Base-by-base conservation (phyloP, 1,139 yeast genomes). In the Geotrichum carabidarum region DNA sequence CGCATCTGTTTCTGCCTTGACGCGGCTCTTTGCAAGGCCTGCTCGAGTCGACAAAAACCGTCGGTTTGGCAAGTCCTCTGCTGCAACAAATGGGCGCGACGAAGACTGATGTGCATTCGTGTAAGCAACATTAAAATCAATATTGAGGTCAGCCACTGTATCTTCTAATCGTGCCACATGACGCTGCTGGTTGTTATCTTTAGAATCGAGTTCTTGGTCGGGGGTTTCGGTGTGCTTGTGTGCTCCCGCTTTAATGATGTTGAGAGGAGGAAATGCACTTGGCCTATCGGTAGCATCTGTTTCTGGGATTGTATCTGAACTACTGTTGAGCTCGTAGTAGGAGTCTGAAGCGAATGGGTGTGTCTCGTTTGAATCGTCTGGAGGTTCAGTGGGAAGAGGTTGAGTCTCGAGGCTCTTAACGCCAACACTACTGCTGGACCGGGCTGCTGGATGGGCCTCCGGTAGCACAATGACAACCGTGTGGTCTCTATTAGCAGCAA, bases 251-350 rank as follows among this genome's bases (percentile, higher is more conserved):
- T 36, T 45, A 27, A 46, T 41, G 14, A 37, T 22, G 12, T 37
- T 38, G 8, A 51, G 27, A 7, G 48, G 54, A 9, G 51, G 54
- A 15, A 46, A 46, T 8, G 48, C 46, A 6, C 38, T n/a, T 1
- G 48, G 48, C n/a, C n/a, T 41, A 9, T 46, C 54, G 7, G 40
- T 37, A 7, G 47, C 8, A 8, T 47, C 50, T 2, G 40, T 49
- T 17, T 51, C 54, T 8, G 50, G 46, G 32, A 51, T 35, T 6
- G 54, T 51, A 32, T 51, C 54, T 27, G 51, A 34, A 17, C 54
- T 51, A 14, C 41, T 51, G 35, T 51, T 51, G 37, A 8, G 8
- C 22, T 38, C 27, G 15, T n/a, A 38, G 35, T 30, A 51, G 15
- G 18, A 17, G 4, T 36, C 38, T 9, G 48, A 18, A 8, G 22